A percentile compares a stretch with the other conserved stretches of the same genome.
These are phyloP conservation scores for Euphrasia confusa DNA, from an alignment of 257 asterid species.

Conservation along the genomic window DNA sequence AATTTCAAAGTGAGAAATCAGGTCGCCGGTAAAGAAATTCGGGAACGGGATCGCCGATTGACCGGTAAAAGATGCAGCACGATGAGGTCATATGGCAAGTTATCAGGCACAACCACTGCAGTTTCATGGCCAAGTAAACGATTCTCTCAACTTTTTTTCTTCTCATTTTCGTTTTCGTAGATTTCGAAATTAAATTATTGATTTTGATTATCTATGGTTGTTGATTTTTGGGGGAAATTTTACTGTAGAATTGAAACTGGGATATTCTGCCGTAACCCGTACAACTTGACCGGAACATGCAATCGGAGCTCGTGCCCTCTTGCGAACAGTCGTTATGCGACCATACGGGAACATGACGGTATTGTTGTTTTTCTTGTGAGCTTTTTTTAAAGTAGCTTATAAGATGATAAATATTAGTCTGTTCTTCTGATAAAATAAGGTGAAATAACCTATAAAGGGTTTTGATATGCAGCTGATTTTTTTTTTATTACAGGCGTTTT, in stretches of 20 bases:
- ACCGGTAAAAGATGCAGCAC: slow-evolving; percentile 68
- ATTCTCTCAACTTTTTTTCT: neutral
- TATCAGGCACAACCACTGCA: slow-evolving; percentile 97
- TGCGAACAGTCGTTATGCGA: slow-evolving; percentile 95
- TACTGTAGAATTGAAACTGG: slow-evolving; percentile 71
- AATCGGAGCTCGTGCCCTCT: slow-evolving; percentile 97
- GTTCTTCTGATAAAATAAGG: no score
- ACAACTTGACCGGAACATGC: slow-evolving; percentile 87
- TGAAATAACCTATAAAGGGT: slow-evolving; percentile 5
- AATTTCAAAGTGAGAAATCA: neutral
- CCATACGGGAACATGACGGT: slow-evolving; percentile 91
- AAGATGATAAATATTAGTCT: no score
- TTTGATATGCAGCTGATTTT: slow-evolving; percentile 7
- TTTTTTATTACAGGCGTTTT: slow-evolving; percentile 60
- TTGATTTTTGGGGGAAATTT: neutral
- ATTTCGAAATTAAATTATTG: neutral
- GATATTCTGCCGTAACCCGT: slow-evolving; percentile 85
- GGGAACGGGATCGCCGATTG: neutral
- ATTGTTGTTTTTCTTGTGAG: neutral
- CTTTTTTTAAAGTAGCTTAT: no score
- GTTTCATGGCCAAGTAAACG: slow-evolving; percentile 90
- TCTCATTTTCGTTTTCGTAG: neutral
- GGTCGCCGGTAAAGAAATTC: neutral
- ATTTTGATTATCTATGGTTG: neutral
- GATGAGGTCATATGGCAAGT: slow-evolving; percentile 99